These are phyloP conservation scores for Xanthoconium separans DNA, from an alignment of 1,284 basidiomycete species.

Conservation along the genomic window DNA sequence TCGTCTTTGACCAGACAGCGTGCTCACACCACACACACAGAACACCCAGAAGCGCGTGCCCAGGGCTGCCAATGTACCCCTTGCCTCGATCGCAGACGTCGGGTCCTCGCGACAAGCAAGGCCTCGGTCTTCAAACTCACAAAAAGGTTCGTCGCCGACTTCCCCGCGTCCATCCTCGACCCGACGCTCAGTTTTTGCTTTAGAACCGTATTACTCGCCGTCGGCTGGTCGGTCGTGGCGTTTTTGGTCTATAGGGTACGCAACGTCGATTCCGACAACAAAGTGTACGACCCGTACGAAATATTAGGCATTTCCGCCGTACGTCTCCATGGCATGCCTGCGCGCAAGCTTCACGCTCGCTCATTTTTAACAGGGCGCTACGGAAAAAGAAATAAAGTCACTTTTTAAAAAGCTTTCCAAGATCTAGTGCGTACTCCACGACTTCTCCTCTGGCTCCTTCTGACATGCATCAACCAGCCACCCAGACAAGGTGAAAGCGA, in stretches of 20 bases:
- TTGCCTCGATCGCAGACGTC: constrained; percentile 58
- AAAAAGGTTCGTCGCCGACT: constrained; percentile 39
- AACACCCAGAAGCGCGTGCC: constrained; percentile 26
- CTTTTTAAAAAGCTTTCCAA: constrained; percentile 95
- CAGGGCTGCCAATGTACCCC: constrained; percentile 66
- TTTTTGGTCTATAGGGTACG: constrained; percentile 69
- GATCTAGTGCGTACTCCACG: constrained; percentile 64
- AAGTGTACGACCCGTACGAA: constrained; percentile 92
- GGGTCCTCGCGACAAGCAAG: constrained; percentile 43
- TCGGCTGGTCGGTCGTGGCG: constrained; percentile 77
- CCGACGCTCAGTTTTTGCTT: constrained; percentile 16
- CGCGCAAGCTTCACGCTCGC: neutral
- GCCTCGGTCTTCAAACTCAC: constrained; percentile 46
- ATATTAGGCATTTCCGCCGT: constrained; percentile 85
- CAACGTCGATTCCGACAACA: constrained; percentile 60
- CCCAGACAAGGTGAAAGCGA: constrained; percentile 92
- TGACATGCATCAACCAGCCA: constrained; percentile 55
- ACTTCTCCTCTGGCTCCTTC: neutral
- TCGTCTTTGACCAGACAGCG: neutral
- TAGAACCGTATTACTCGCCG: constrained; percentile 56
- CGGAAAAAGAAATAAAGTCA: constrained; percentile 94
- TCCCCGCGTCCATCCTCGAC: too few relatives aligned
- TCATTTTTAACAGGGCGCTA: constrained; percentile 45
- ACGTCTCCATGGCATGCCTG: constrained; percentile 5
- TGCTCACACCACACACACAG: constrained; percentile 24